Conservation (phyloP, 1,284 basidiomycete species). For the Exobasidium rhododendri region DNA sequence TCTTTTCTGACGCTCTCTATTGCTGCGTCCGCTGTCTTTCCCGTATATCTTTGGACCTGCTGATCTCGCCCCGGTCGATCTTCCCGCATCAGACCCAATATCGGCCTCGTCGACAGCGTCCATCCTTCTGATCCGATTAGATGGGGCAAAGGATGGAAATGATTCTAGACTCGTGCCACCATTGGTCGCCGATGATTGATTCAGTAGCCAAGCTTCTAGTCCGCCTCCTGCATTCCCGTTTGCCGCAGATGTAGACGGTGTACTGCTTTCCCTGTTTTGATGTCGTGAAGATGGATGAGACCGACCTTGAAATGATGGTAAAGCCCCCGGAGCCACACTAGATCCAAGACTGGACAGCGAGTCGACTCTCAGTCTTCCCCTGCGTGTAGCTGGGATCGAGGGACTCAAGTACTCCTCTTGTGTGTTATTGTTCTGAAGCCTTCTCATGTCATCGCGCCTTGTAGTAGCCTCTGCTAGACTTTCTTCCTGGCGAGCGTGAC, state of each 20-base stretch:
- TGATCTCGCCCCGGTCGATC: conserved; percentile 14
- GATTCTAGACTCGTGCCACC: background rate
- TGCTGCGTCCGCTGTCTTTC: conserved; percentile 3
- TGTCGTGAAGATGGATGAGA: background rate
- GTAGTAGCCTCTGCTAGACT: background rate
- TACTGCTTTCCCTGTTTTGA: background rate
- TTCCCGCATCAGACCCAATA: conserved; percentile 10
- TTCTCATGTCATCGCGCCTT: background rate
- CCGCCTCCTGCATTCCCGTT: conserved; percentile 12
- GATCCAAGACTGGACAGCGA: conserved; percentile 8
- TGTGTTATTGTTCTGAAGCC: background rate
- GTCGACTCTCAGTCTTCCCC: background rate
- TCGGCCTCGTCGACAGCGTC: conserved; percentile 10
- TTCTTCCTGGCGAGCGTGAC: background rate
- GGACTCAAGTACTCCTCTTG: background rate
- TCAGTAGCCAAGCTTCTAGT: conserved; percentile 18
- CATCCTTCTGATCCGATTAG: conserved; percentile 15
- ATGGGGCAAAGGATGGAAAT: conserved; percentile 24
- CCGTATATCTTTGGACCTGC: background rate
- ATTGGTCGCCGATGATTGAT: conserved; percentile 3
- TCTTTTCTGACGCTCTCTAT: conserved; percentile 17
- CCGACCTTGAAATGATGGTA: background rate
- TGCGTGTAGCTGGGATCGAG: background rate
- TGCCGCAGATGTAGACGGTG: background rate
- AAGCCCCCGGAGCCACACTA: conserved; percentile 9